Base-by-base conservation (phyloP, 139 green algal genomes). In the Chlorella vulgaris region DNA sequence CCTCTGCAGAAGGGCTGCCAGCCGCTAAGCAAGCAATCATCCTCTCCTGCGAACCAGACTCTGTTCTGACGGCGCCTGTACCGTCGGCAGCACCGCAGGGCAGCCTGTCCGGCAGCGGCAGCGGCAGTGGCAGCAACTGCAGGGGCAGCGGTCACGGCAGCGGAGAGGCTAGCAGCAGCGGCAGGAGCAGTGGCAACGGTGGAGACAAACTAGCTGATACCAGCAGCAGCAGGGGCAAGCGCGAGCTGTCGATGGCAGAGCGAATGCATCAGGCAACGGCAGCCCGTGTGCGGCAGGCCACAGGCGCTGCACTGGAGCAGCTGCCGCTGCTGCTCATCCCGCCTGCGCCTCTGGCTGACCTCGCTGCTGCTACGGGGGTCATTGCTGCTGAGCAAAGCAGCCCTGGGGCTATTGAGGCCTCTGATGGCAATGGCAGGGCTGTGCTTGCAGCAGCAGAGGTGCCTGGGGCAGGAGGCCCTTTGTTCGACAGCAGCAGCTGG, bases 291-390 rank as follows among this genome's bases (percentile, higher is more conserved):
- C n/a, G n/a, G n/a, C n/a, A n/a, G n/a, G n/a, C n/a, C n/a, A n/a
- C n/a, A n/a, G n/a, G n/a, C 1, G 58, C 74, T 42, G 81, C 76
- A 28, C 13, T 58, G 47, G 65, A 60, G 53, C 74, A 88, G 82
- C 80, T 77, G 66, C 81, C 81, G 5, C 51, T 84, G 39, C 81
- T 80, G 61, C 69, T 68, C 38, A 76, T 60, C 1, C 61, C 50
- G 10, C 50, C 29, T 6, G 61, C 62, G 3, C 70, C 73, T 1
- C 19, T 82, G 26, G 38, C 68, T 22, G 24, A 40, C 36, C 76
- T 65, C 24, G 62, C 29, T 22, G 55, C 28, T 18, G 55, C 26
- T 31, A 24, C 53, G 13, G 75, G 29, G 6, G 28, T 6, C n/a
- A 42, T 29, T 0, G 58, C 22, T 15, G 40, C 35, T 3, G 3